These are phyloP conservation scores for Ascochyta rabiei DNA, from an alignment of 2,329 filamentous ascomycete species.

Conservation along the genomic window DNA sequence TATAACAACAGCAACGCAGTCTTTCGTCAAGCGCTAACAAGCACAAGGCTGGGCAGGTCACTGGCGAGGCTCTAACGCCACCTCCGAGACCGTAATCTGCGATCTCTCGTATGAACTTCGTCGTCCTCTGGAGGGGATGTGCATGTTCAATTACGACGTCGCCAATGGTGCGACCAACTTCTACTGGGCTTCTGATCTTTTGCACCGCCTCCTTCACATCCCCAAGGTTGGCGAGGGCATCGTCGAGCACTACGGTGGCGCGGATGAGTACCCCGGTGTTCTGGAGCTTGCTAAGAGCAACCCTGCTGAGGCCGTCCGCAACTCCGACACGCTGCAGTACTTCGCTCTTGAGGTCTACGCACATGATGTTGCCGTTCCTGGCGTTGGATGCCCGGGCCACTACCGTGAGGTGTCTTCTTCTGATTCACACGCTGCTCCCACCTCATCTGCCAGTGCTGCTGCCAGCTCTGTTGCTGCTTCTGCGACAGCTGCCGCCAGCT, in stretches of 20 bases:
- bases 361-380: conserved; percentile 67
- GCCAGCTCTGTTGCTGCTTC: conserved; percentile 7
- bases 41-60: conserved; percentile 68
- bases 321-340: conserved; percentile 69
- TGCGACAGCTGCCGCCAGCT: conserved; percentile 3
- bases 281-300: conserved; percentile 60
- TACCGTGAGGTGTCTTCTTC: conserved; percentile 22
- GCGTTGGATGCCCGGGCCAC: conserved; percentile 64
- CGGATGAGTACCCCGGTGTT: conserved; percentile 62
- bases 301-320: conserved; percentile 57
- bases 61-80: conserved; percentile 69
- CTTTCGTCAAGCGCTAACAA: background rate
- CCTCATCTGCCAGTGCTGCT: background rate
- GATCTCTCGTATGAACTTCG: conserved; percentile 64
- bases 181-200: conserved; percentile 70
- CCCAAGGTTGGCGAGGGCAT: conserved; percentile 64
- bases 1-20: too few relatives aligned
- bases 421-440: conserved; percentile 6
- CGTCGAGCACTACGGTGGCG: conserved; percentile 68
- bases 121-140: conserved; percentile 64
- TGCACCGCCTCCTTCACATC: conserved; percentile 71
- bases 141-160: conserved; percentile 67
- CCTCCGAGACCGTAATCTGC: conserved; percentile 73
- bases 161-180: conserved; percentile 61
- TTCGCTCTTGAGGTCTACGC: conserved; percentile 73